Conservation (phyloP, 768 basidiomycete species). For the Chalciporus piperatus region DNA sequence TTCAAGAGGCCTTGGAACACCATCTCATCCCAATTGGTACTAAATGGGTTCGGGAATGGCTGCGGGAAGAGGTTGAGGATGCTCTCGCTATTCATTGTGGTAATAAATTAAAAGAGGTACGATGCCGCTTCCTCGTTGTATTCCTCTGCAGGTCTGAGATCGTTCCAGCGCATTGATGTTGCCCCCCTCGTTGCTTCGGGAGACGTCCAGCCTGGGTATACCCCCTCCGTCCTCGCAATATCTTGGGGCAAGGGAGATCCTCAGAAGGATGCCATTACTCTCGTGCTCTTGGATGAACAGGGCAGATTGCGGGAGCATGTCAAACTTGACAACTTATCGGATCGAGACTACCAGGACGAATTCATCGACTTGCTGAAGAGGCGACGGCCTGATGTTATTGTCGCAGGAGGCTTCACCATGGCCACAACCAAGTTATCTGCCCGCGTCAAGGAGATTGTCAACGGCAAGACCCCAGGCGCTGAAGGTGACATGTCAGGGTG, state of each 20-base stretch:
- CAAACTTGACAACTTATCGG: slow-evolving; percentile 83
- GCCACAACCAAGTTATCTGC: slow-evolving; percentile 70
- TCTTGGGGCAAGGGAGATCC: slow-evolving; percentile 97
- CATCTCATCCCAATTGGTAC: slow-evolving; percentile 79
- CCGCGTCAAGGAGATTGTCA: slow-evolving; percentile 58
- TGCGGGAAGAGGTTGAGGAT: slow-evolving; percentile 90
- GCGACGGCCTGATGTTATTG: slow-evolving; percentile 84
- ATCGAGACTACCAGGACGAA: slow-evolving; percentile 62
- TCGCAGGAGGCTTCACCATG: slow-evolving; percentile 84
- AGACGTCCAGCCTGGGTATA: slow-evolving; percentile 66
- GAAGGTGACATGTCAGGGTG: slow-evolving; percentile 20
- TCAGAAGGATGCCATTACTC: slow-evolving; percentile 80
- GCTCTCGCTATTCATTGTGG: slow-evolving; percentile 67
- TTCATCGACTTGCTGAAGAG: slow-evolving; percentile 81
- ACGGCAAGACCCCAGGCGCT: slow-evolving; percentile 27
- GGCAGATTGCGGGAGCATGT: slow-evolving; percentile 90
- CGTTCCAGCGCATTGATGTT: slow-evolving; percentile 73
- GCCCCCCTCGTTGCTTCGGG: slow-evolving; percentile 61
- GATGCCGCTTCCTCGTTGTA: slow-evolving; percentile 20
- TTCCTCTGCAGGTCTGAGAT: slow-evolving; percentile 11
- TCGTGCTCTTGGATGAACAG: slow-evolving; percentile 83
- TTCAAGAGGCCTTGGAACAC: slow-evolving; percentile 75
- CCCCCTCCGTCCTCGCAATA: slow-evolving; percentile 78
- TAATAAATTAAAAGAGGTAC: slow-evolving; percentile 67
- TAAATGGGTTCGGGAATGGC: slow-evolving; percentile 88